A percentile compares a stretch with the other conserved stretches of the same genome.
Conservation (phyloP, 2,329 filamentous ascomycete genomes). For the Colletotrichum sp. region DNA sequence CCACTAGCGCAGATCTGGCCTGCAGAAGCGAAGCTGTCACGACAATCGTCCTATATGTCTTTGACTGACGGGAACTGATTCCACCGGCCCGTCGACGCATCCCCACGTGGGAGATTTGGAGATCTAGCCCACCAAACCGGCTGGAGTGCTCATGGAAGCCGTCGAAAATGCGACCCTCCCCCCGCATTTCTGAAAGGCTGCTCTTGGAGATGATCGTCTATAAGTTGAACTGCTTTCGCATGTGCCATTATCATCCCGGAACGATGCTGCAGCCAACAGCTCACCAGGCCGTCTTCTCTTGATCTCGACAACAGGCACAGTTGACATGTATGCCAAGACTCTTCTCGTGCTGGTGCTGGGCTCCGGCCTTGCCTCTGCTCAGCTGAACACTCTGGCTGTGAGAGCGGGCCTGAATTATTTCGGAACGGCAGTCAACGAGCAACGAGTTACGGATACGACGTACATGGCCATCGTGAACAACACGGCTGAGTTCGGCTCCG, state of each 20-base stretch:
- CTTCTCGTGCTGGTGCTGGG: constrained; percentile 10
- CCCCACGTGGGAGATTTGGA: not conserved
- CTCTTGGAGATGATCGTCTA: not conserved
- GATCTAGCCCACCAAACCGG: not conserved
- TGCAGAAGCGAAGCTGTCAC: not conserved
- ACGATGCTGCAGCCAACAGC: not conserved
- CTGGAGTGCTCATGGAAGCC: not conserved
- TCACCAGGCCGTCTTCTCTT: not conserved
- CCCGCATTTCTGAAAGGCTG: not conserved
- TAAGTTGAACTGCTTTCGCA: not conserved
- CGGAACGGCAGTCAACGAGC: constrained; percentile 63
- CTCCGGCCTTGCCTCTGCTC: constrained; percentile 26
- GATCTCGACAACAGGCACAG: not conserved
- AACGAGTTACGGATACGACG: constrained; percentile 42
- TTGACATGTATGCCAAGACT: constrained; percentile 21
- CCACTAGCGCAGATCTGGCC: not conserved
- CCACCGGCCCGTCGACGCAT: constrained; percentile 1
- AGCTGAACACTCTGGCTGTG: constrained; percentile 54
- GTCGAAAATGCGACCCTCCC: not conserved
- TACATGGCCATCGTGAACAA: constrained; percentile 61
- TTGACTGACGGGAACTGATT: not conserved
- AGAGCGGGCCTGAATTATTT: constrained; percentile 63
- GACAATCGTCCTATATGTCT: not conserved
- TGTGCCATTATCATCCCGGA: not conserved
- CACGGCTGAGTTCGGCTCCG: constrained; percentile 62